These are phyloP conservation scores for Fusarium sarcochroum DNA, from an alignment of 2,329 filamentous ascomycete species.

Conservation along the genomic window DNA sequence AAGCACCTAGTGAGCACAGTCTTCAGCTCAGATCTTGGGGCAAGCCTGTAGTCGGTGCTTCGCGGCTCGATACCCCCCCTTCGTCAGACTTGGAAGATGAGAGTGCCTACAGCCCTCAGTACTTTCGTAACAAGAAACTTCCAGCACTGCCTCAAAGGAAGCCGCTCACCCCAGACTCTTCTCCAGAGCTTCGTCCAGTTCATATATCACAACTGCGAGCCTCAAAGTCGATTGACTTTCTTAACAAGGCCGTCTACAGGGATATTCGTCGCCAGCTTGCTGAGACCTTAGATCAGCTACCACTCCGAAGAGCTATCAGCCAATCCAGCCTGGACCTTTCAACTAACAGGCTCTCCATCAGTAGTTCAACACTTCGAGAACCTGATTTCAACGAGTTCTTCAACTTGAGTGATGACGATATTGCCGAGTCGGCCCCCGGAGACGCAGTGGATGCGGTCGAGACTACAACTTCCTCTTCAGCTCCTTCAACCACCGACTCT, in stretches of 20 bases:
- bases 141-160: slow-evolving; percentile 45
- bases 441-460: slow-evolving; percentile 29
- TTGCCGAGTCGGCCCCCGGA: slow-evolving; percentile 61
- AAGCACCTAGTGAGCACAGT: slow-evolving; percentile 45
- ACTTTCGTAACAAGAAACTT: slow-evolving; percentile 49
- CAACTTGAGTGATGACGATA: slow-evolving; percentile 69
- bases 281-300: slow-evolving; percentile 44
- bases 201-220: slow-evolving; percentile 47
- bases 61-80: slow-evolving; percentile 53
- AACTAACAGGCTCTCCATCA: slow-evolving; percentile 44
- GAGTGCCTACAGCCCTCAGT: slow-evolving; percentile 18
- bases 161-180: slow-evolving; percentile 53
- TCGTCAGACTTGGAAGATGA: slow-evolving; percentile 54
- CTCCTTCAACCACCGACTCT: slow-evolving; percentile 43
- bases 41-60: slow-evolving; percentile 35
- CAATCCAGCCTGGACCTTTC: slow-evolving; percentile 52
- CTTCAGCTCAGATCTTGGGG: slow-evolving; percentile 47
- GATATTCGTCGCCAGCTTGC: slow-evolving; percentile 49
- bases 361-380: slow-evolving; percentile 61
- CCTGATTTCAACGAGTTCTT: slow-evolving; percentile 69
- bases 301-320: slow-evolving; percentile 48
- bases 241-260: slow-evolving; percentile 47
- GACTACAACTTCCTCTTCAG: slow-evolving; percentile 33
- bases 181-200: slow-evolving; percentile 53
- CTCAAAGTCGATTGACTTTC: slow-evolving; percentile 48